These are phyloP conservation scores for Eragrostis tef DNA, from an alignment of 202 grass and related monocot species.

Conservation along the genomic window DNA sequence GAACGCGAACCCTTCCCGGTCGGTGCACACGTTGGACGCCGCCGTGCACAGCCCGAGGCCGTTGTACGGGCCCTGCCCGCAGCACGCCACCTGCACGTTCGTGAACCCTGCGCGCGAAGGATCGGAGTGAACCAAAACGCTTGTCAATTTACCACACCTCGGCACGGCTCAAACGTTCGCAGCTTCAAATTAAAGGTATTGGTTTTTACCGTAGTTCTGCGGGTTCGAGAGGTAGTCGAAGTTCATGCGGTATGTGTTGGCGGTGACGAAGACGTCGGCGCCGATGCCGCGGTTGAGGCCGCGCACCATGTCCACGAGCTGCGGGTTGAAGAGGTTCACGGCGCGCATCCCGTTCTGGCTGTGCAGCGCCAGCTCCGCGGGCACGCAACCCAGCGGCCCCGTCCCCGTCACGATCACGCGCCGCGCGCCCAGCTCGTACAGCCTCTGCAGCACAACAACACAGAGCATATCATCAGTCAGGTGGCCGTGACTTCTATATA, in stretches of 20 bases:
- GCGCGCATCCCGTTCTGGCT: slow-evolving; percentile 68
- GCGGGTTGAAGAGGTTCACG: slow-evolving; percentile 78
- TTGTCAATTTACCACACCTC: neutral
- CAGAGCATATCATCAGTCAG: neutral
- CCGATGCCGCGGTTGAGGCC: slow-evolving; percentile 63
- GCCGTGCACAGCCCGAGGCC: slow-evolving; percentile 77
- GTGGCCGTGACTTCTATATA: neutral
- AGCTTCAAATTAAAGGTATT: no score
- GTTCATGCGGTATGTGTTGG: slow-evolving; percentile 69
- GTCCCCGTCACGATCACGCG: slow-evolving; percentile 84
- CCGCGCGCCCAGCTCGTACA: slow-evolving; percentile 72
- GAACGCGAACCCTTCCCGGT: slow-evolving; percentile 75
- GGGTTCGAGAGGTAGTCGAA: slow-evolving; percentile 79
- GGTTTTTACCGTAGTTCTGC: slow-evolving; percentile 45
- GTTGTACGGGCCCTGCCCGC: slow-evolving; percentile 84
- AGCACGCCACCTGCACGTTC: slow-evolving; percentile 44
- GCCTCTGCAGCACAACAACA: slow-evolving; percentile 52
- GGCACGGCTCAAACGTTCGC: no score
- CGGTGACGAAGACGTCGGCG: slow-evolving; percentile 72
- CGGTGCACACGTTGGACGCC: slow-evolving; percentile 76
- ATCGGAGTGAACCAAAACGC: no score
- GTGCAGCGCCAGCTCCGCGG: slow-evolving; percentile 75
- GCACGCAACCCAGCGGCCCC: slow-evolving; percentile 83
- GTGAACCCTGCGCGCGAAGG: slow-evolving; percentile 14
- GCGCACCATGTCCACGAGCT: slow-evolving; percentile 55